Conservation (phyloP, 2,329 filamentous ascomycete genomes). For the Sclerotinia glacialis region DNA sequence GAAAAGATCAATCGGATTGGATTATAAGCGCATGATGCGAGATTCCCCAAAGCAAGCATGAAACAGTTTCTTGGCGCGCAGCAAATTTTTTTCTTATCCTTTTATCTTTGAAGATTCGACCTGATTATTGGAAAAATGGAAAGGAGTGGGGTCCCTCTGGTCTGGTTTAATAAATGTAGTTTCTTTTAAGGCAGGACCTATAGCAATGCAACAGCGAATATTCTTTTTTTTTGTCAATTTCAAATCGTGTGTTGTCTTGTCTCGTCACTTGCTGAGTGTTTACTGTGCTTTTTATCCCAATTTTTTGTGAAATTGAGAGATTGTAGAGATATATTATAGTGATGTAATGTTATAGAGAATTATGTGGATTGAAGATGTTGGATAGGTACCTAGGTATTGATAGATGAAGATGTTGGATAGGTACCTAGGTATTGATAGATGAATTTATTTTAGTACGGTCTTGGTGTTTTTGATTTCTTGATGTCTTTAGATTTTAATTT, state of each 20-base stretch:
- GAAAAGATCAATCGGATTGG: neutral
- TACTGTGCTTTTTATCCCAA: neutral
- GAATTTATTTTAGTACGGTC: too few relatives aligned
- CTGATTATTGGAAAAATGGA: constrained; percentile 6
- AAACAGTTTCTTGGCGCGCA: constrained; percentile 7
- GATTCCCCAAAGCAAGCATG: constrained; percentile 3
- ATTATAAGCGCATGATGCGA: neutral
- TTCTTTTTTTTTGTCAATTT: neutral
- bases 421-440: too few relatives aligned
- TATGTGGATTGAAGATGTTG: too few relatives aligned
- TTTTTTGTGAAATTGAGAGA: neutral
- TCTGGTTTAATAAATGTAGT: constrained; percentile 11
- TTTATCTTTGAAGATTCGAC: neutral
- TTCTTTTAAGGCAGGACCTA: neutral
- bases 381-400: too few relatives aligned
- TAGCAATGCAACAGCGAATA: constrained; percentile 3
- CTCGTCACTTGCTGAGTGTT: neutral
- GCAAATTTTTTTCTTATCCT: neutral
- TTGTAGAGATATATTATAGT: too few relatives aligned
- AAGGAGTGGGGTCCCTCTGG: neutral
- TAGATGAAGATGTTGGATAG: too few relatives aligned
- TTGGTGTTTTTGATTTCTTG: too few relatives aligned
- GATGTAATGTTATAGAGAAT: too few relatives aligned
- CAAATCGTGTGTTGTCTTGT: neutral
- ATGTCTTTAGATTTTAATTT: too few relatives aligned